Base-by-base conservation (phyloP, 805 yeast genomes). In the Myxozyma sirexii region DNA sequence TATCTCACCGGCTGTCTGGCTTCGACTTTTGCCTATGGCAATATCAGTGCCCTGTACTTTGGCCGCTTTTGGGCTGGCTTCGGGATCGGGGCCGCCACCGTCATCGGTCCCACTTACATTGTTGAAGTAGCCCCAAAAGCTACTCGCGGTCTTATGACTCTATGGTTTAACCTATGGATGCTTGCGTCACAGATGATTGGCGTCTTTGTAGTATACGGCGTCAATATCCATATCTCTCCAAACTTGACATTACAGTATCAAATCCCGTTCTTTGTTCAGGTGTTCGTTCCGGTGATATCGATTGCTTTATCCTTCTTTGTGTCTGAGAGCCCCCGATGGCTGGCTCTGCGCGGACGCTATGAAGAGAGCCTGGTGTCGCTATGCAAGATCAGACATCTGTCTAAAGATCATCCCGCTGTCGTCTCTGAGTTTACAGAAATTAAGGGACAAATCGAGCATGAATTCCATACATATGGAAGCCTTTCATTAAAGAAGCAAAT, bases 41-140 rank as follows among this genome's bases (percentile, higher is more conserved):
- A 50, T 17, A 26, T 56, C 3, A 51, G 41, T 13, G 60, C 52
- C 3, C 44, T 56, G 21, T 56, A 56, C 19, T 37, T 45, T 45
- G 60, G 60, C 1, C 49, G 60, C 1, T n/a, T 56, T 1, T 43
- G 49, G 55, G 60, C 60, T 17, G 60, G 60, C 38, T 31, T 56
- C 2, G 60, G 60, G 10, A 45, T 56, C 38, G 60, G 60, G 2
- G 56, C 56, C 10, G 60, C 55, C 21, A 17, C 51, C 13, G 60
- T 56, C 37, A 41, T 56, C n/a, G 60, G 60, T 13, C 60, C 60
- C 3, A 43, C 52, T 52, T 56, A 56, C 45, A 56, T 56, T 50
- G 60, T 56, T 10, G 60, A 56, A 23, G 39, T 56, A 27, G 60
- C 60, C 4, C 60, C 60, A 12, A 56, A 45, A 23, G 50, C 44